Evolutionary conservation across 2,329 filamentous ascomycete species (phyloP).

Genomic region (Tolypocladium inflatum): DNA sequence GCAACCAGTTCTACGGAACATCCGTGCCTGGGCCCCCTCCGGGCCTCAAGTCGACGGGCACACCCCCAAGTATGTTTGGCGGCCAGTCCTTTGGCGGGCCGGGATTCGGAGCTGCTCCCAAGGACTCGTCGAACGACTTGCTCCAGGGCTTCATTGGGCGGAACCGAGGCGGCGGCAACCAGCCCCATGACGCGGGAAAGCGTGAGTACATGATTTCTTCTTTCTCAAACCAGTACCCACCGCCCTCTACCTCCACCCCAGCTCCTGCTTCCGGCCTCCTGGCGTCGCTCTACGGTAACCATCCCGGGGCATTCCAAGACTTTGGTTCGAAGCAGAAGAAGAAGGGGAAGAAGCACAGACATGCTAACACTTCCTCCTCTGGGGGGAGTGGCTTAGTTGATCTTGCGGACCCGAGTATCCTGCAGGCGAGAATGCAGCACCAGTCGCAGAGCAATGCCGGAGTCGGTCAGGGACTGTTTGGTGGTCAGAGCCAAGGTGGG

Average conservation of each 20-base stretch:
- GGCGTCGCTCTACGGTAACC: conserved; percentile 82
- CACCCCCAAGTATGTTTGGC: conserved; percentile 89
- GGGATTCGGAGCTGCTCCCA: conserved; percentile 58
- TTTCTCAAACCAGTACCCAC: conserved; percentile 78
- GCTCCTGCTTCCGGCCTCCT: conserved; percentile 86
- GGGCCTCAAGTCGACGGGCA: conserved; percentile 88
- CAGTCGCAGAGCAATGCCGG: conserved; percentile 71
- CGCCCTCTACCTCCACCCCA: conserved; percentile 71
- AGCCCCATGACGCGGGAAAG: conserved; percentile 81
- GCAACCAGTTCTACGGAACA: conserved; percentile 68
- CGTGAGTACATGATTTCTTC: conserved; percentile 97
- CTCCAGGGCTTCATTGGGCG: conserved; percentile 75
- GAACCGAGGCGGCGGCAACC: conserved; percentile 55
- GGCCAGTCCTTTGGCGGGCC: conserved; percentile 68
- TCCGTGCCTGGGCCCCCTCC: conserved; percentile 90
- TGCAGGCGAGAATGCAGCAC: conserved; percentile 95
- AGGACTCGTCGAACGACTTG: conserved; percentile 57
- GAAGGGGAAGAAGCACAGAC: conserved; percentile 99
- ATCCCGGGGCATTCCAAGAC: conserved; percentile 81
- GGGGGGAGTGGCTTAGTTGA: conserved; percentile 98
- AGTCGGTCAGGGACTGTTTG: conserved; percentile 83
- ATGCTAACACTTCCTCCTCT: conserved; percentile 99
- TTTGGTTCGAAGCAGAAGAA: conserved; percentile 97
- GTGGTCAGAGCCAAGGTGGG: conserved; percentile 87
- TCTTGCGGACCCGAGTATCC: conserved; percentile 99